Base-by-base conservation (phyloP, 306 rosid genomes). In the Cicer pinnatifidum region DNA sequence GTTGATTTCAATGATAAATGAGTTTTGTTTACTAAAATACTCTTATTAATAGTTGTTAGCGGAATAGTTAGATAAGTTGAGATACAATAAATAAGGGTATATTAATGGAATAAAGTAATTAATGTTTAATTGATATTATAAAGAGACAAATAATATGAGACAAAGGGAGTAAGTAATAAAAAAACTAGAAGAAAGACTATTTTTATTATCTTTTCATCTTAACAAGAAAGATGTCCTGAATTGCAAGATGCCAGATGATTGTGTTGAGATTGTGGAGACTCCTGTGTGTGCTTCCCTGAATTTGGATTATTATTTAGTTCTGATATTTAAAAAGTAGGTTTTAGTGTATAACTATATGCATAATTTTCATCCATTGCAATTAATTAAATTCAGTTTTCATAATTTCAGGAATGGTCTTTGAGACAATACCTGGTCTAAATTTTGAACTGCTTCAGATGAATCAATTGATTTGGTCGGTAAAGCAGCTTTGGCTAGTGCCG, bases 401-500 rank as follows among this genome's bases (percentile, higher is more conserved):
- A 17, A 68, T 56, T 75, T 19, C 71, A 53, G 66, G 51, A 60
- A 50, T 73, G 75, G 72, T 66, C 82, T 48, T 74, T 33, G 45
- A 44, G 78, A 72, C 72, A 52, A 67, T 87, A 94, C 97, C 96
- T 94, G 96, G 75, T 91, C 98, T 61, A 91, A 67, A 82, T 69
- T 87, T 80, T 88, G 92, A 75, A 81, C 91, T 50, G 91, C 78
- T 73, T 94, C 98, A 38, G 85, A 83, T 43, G 98, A 88, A 77
- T 90, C 98, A 78, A 82, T 82, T 67, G 92, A 76, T 77, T 88
- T 91, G 40, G 91, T 39, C 5, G 92, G 90, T 61, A 89, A 78
- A 81, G 93, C 89, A 41, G 97, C 98, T 88, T 88, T 94, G 60
- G 85, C 96, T 52, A 94, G 92, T 75, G 87, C 87, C 11, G 97